phyloP scores from a whole-genome alignment of 495 filamentous ascomycete genomes.

The Xylaria scruposa region DNA sequence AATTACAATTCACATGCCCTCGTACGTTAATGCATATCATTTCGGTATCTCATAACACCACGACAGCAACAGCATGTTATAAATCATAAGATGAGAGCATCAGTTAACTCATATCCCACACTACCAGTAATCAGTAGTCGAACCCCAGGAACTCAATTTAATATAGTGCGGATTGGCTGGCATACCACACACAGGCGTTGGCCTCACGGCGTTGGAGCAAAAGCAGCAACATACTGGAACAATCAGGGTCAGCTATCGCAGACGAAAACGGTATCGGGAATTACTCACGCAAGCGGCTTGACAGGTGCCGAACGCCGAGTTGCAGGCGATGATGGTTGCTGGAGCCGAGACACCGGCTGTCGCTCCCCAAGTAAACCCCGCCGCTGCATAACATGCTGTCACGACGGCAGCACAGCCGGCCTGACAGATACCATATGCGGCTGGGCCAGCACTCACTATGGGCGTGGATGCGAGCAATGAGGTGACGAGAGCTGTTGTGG shows the following conservation, averaged over 20 bases:
- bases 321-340: conserved; percentile 53
- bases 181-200: not conserved
- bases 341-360: conserved; percentile 48
- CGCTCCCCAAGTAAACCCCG: conserved; percentile 55
- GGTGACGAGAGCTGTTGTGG: conserved; percentile 10
- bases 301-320: conserved; percentile 56
- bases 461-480: conserved; percentile 9
- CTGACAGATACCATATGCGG: conserved; percentile 57
- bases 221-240: conserved; percentile 32
- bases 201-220: conserved; percentile 20
- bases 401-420: conserved; percentile 56
- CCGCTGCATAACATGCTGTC: conserved; percentile 61
- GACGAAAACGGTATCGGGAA: not conserved
- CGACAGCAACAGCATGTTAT: not conserved
- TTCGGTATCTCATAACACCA: not conserved
- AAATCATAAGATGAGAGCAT: not conserved
- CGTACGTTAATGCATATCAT: not conserved
- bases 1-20: not conserved
- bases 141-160: too few species aligned
- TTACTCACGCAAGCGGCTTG: conserved; percentile 48
- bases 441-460: conserved; percentile 42
- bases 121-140: not conserved
- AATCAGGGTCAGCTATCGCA: not conserved
- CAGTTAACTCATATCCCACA: not conserved
- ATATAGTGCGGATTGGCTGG: not conserved